Conservation (phyloP, 208 protist species). For the Acanthamoeba royreba region DNA sequence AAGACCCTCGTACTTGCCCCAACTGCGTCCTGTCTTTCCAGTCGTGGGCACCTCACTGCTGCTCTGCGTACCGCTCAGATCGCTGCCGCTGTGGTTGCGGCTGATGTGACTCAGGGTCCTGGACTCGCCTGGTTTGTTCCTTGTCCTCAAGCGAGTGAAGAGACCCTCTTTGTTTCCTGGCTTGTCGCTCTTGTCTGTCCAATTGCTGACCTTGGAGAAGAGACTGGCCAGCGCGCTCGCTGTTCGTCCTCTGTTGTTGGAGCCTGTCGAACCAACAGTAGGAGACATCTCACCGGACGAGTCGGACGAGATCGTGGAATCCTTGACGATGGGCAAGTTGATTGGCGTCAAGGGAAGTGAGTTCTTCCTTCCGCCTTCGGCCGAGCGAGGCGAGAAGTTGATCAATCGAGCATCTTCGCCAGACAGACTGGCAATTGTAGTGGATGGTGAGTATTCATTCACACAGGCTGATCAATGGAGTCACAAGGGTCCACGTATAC, state of each 20-base stretch:
- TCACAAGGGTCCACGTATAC: not conserved
- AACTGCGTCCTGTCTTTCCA: not conserved
- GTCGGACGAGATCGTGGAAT: not conserved
- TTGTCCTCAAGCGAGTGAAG: not conserved
- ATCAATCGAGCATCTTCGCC: not conserved
- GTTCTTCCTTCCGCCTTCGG: not conserved
- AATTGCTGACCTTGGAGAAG: not conserved
- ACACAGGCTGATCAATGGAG: too few relatives aligned
- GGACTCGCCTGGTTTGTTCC: not conserved
- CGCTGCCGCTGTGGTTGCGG: not conserved
- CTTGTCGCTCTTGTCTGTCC: not conserved
- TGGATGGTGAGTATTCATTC: not conserved
- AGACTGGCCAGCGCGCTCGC: not conserved
- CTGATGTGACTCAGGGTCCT: not conserved
- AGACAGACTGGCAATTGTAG: not conserved
- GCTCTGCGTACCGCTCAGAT: not conserved
- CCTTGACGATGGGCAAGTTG: not conserved
- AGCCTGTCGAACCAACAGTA: not conserved
- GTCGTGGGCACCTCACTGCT: not conserved
- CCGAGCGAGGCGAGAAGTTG: not conserved
- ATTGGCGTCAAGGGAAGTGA: not conserved
- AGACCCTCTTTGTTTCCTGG: not conserved
- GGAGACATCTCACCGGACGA: not conserved
- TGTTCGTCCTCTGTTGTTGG: not conserved
- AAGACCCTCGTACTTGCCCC: not conserved